Evolutionary conservation across 768 basidiomycete species (phyloP), one percentile per base, ranked within the genome.

Genomic region (Leucocoprinus sp.): DNA sequence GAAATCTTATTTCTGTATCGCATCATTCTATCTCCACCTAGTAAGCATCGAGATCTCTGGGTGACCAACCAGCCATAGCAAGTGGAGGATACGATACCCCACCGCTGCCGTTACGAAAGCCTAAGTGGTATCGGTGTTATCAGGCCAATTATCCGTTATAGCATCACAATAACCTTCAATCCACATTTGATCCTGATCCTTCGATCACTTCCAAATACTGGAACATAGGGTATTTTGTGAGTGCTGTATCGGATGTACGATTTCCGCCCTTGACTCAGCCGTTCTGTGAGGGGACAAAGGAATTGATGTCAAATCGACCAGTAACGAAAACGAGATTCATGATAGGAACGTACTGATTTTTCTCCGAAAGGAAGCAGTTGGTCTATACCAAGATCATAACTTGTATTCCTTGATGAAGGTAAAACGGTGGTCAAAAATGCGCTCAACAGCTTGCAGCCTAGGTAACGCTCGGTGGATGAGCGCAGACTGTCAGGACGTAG

Each of bases 11-110:
- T 78, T 72, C 58, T 82, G 79, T 24, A 85, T 55, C 4, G 72
- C 80, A 51, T 91, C 84, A 50, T 90, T 84, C 45, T 93, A 93
- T 68, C 51, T 90, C 68, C 21, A 93, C 75, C 54, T 72, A 81
- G 26, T 5, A 5, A 27, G 26, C 51, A 70, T 35, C 8, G 19
- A 24, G 19, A 15, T 29, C 6, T 24, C 21, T 23, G 19, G 7
- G 8, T 19, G 21, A 5, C 12, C 42, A 33, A 2, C 22, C 21
- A 14, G 29, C 14, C 31, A n/a, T n/a, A n/a, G 78, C 67, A 1
- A 85, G 52, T 6, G 55, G 50, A 0, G 83, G 77, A 9, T 64
- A 62, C 54, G 71, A 72, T 1, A 55, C 54, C 19, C 69, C 53
- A 24, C 64, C 45, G 50, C 74, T 80, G 2, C 80, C 80, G 15